Evolutionary conservation across 306 rosid species (phyloP).

Genomic region (Prunus persica): DNA sequence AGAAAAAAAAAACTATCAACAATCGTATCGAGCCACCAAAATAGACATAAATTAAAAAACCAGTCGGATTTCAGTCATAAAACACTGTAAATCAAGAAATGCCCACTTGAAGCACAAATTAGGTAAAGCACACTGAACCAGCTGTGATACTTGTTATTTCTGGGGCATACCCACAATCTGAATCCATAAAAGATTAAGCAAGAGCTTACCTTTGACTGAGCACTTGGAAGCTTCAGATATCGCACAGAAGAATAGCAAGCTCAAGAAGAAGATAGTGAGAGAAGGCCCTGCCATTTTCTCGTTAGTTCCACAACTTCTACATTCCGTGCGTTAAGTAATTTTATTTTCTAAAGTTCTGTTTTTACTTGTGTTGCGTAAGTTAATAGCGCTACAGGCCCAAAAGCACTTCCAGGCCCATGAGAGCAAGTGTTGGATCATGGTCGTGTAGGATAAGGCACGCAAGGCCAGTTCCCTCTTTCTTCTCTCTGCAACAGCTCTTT

Average conservation of each 20-base stretch:
- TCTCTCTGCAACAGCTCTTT: not conserved
- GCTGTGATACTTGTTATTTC: no score
- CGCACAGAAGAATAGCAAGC: conserved; percentile 35
- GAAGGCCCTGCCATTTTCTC: conserved; percentile 41
- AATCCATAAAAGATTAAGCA: not conserved
- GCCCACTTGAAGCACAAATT: not conserved
- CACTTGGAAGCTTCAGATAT: conserved; percentile 63
- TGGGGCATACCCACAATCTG: not conserved
- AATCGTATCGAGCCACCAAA: not conserved
- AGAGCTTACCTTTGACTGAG: conserved; percentile 43
- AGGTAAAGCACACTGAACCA: not conserved
- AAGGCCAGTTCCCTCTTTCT: not conserved
- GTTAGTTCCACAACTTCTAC: not conserved
- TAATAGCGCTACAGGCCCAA: not conserved
- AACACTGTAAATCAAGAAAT: not conserved
- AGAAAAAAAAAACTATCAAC: not conserved
- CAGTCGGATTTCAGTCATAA: not conserved
- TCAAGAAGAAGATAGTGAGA: conserved; percentile 18
- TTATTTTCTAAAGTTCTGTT: not conserved
- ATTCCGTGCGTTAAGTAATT: not conserved
- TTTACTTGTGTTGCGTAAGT: not conserved
- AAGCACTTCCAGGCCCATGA: not conserved
- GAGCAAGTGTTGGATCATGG: not conserved
- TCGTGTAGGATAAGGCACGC: not conserved
- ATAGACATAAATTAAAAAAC: not conserved